Base-by-base conservation (phyloP, 192 early-diverging fungal genomes). In the Rhizoclosmatium sp. region DNA sequence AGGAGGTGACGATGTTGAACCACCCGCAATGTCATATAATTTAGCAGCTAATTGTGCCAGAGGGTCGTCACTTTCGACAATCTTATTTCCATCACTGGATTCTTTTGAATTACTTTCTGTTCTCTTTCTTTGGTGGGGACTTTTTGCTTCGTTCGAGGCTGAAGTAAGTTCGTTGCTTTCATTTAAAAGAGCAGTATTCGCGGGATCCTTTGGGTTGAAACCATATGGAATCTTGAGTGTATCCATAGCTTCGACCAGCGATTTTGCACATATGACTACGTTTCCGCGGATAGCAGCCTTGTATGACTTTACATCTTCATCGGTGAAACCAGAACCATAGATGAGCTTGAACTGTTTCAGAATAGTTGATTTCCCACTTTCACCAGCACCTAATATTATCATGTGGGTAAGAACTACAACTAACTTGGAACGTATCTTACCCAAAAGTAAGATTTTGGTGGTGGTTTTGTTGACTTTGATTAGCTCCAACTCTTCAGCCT, bases 271-370 rank as follows among this genome's bases (percentile, higher is more conserved):
- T 19, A 68, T 46, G 48, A 85, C 60, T 21, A 85, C 31, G 58
- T 85, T 85, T 4, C 77, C 75, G 4, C 72, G 60, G 40, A 85
- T 82, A 21, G 78, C 78, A 54, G 80, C 72, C 39, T 65, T 62
- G 78, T 70, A 85, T n/a, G 65, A 21, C 65, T 61, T 47, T 3
- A 78, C 75, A 65, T 85, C 85, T n/a, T 39, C 48, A 41, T 80
- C 84, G 16, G 74, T 47, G 71, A 73, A 85, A 1, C 76, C 83
- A 3, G 51, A 44, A 7, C 84, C 84, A 54, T 85, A 80, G 46
- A 85, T 83, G 16, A 85, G 75, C 49, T 78, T 83, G 79, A 85
- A 83, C 54, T 85, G 84, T 71, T 85, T 85, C 12, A 85, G 61
- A 47, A 85, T 64, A 3, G 84, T 85, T 12, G 84, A 85, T 70